Evolutionary conservation across 2,329 filamentous ascomycete species (phyloP), one percentile per base, ranked within the genome.

Genomic region (Helicocarpus griseus): DNA sequence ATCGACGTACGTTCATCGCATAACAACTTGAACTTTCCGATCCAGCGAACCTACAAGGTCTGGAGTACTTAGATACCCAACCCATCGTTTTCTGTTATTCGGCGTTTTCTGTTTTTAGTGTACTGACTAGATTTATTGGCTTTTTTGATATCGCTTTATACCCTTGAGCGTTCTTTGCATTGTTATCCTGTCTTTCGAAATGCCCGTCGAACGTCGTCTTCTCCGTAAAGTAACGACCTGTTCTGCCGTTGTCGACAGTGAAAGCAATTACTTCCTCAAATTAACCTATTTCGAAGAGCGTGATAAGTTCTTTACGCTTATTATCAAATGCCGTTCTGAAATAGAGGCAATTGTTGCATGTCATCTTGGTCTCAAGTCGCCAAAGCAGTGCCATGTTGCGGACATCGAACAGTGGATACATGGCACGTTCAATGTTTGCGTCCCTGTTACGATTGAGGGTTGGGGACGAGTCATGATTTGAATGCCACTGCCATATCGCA

Each of bases 371-470:
- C 24, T 50, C 5, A 13, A 4, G 9, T 55, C 54, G 3, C 6
- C 50, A 8, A 17, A 53, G 2, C 2, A 13, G 11, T 62, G 59
- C 38, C 48, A 54, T 24, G 44, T 59, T n/a, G 52, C 31, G 4
- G 52, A 56, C n/a, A 39, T 53, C 1, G 43, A 56, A 19, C 38
- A 58, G 14, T 62, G 58, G 58, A 24, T 57, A 6, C 49, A 48
- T 39, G 60, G 56, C 1, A 61, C 56, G 28, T 62, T 58, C 45
- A 60, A 61, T 39, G 45, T 63, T 19, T 64, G 60, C 52, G 57
- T 65, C 21, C 59, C 54, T 22, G 54, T 64, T 13, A 17, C 47
- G 29, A 49, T 63, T 28, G 38, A 49, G 11, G n/a, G 33, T 11
- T 28, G 28, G 8, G 39, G 36, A 31, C 52, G 53, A 5, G 50